Conservation (phyloP, 2,329 filamentous ascomycete species). For the Botrytis tulipae region DNA sequence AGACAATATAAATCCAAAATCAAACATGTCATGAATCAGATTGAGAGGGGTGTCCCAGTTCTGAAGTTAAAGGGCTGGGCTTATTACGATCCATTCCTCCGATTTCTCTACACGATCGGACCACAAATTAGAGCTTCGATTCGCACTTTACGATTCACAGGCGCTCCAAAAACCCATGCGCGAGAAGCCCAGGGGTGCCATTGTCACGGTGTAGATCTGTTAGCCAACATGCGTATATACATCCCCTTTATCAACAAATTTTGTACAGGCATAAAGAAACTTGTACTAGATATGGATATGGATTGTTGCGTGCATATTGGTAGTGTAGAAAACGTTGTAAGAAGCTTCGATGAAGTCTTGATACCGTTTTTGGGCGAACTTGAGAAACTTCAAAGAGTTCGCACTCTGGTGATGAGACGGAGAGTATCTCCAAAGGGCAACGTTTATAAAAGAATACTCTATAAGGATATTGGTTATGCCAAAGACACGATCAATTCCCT, state of each 20-base stretch:
- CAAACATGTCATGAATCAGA: neutral
- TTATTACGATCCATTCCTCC: neutral
- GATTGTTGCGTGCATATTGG: rapidly evolving
- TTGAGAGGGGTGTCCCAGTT: neutral
- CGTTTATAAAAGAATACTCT: neutral
- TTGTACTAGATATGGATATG: neutral
- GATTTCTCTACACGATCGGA: neutral
- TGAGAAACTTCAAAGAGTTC: neutral
- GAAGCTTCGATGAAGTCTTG: neutral
- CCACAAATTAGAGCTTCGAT: neutral
- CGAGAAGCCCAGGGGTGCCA: neutral
- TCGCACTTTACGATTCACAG: neutral
- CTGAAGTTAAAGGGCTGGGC: neutral
- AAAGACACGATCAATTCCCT: neutral
- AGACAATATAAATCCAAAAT: neutral
- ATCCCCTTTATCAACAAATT: neutral
- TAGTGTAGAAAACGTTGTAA: rapidly evolving
- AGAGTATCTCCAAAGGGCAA: neutral
- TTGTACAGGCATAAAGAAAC: neutral
- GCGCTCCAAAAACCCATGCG: neutral
- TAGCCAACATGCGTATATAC: neutral
- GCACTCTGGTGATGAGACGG: neutral
- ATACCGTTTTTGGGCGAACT: neutral
- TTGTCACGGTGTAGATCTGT: neutral
- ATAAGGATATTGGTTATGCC: neutral